Evolutionary conservation across 2,329 filamentous ascomycete genomes (phyloP), one percentile per base, ranked within the genome.

Genomic region (Paraphoma sp.): DNA sequence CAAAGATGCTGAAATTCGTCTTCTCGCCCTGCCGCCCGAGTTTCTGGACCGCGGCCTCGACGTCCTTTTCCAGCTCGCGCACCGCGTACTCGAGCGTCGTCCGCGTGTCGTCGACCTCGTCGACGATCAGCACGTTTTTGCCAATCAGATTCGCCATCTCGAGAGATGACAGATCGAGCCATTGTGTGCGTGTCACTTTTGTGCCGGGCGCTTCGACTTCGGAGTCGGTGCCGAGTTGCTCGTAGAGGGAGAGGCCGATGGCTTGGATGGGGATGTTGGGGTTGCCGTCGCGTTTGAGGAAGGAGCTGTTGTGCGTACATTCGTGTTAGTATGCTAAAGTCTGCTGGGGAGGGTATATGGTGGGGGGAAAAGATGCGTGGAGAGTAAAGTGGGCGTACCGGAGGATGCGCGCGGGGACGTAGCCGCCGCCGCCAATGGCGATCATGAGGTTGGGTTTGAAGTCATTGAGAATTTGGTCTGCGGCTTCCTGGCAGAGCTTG

Each of bases 211-310:
- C 81, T 81, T 99, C 95, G 71, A 92, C 83, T 55, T 83, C 81
- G 43, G 82, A 80, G 70, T 91, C 84, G 56, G 86, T 84, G 61
- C 84, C 83, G 48, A 98, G 89, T 62, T 88, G 85, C 82, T 99
- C 95, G 84, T 99, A 99, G 53, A 99, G 89, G 18, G 94, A 98
- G 63, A 99, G 89, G 47, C 95, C 95, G 78, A 99, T 99, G 64
- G 95, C 95, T 85, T 99, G 95, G 80, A 99, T 99, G 67, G 95
- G 94, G 73, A 99, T 99, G 83, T 99, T 99, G 79, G 93, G 88
- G 60, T 84, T 86, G 68, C 90, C 92, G 57, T 91, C 85, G 76
- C 88, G 87, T 85, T 96, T 97, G 78, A 99, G 90, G 84, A 99
- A 99, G 17, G 95, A 98, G 81, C 68, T 71, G 52, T 43, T 8